phyloP scores from a whole-genome alignment of 768 basidiomycete species.

The Mycena filopes region DNA sequence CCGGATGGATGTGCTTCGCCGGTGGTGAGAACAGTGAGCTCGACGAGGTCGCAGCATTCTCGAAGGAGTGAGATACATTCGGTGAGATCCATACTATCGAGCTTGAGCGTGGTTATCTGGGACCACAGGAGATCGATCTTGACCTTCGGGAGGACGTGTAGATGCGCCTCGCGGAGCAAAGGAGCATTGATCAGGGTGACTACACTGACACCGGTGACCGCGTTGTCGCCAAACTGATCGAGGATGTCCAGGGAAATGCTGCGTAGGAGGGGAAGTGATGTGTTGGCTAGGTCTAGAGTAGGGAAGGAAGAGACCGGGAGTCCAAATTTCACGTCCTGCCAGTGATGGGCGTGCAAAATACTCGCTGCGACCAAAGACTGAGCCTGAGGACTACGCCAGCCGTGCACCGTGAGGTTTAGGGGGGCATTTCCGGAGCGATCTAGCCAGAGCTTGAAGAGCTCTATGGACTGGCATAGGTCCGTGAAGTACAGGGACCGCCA shows the following conservation, averaged over 20 bases:
- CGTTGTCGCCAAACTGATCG: background rate
- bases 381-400: background rate
- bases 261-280: background rate
- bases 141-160: background rate
- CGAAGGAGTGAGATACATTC: conserved; percentile 6
- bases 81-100: background rate
- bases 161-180: background rate
- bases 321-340: conserved; percentile 5
- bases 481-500: conserved; percentile 12
- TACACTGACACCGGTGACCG: background rate
- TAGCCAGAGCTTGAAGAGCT: conserved; percentile 11
- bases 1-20: background rate
- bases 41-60: background rate
- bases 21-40: background rate
- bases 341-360: background rate
- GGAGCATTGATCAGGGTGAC: background rate
- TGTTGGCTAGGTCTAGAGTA: background rate
- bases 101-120: conserved; percentile 2
- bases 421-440: conserved; percentile 5
- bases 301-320: background rate
- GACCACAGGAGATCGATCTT: background rate
- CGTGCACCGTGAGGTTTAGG: background rate
- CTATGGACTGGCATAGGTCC: background rate
- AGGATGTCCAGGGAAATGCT: background rate
- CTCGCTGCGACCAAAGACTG: background rate